Evolutionary conservation across 768 basidiomycete genomes (phyloP).

Genomic region (Pleurotus salmoneostramineus): DNA sequence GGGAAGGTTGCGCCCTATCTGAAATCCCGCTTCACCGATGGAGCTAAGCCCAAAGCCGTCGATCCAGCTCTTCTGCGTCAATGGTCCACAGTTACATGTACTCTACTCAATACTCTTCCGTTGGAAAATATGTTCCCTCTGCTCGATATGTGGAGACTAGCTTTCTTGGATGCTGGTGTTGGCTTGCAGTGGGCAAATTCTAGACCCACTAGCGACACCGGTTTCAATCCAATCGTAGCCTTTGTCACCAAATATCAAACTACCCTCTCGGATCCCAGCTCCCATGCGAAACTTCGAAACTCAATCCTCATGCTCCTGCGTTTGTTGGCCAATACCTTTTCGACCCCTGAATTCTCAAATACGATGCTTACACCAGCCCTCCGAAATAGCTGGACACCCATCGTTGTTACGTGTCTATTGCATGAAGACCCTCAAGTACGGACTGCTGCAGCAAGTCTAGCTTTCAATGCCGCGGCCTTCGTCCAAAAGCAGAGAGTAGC

Average conservation of each 20-base stretch:
- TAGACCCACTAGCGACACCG: slow-evolving; percentile 14
- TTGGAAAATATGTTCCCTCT: slow-evolving; percentile 69
- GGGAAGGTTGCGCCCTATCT: slow-evolving; percentile 58
- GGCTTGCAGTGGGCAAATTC: slow-evolving; percentile 44
- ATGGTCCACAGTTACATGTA: slow-evolving; percentile 34
- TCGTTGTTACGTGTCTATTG: slow-evolving; percentile 66
- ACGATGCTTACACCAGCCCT: slow-evolving; percentile 24
- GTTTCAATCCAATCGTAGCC: slow-evolving; percentile 35
- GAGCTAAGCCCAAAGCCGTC: slow-evolving; percentile 12
- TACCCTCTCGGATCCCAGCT: neutral
- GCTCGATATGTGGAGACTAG: slow-evolving; percentile 79
- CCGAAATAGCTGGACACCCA: slow-evolving; percentile 36
- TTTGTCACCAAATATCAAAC: slow-evolving; percentile 38
- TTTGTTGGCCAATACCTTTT: slow-evolving; percentile 66
- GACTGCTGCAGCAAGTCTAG: slow-evolving; percentile 77
- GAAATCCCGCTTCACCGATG: slow-evolving; percentile 47
- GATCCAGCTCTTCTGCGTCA: slow-evolving; percentile 14
- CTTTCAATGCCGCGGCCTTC: slow-evolving; percentile 68
- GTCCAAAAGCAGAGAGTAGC: slow-evolving; percentile 62
- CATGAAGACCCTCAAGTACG: slow-evolving; percentile 66
- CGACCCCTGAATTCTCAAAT: slow-evolving; percentile 41
- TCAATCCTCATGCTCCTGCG: slow-evolving; percentile 64
- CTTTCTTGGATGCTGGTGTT: slow-evolving; percentile 59
- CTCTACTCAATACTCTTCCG: slow-evolving; percentile 43
- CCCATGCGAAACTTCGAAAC: slow-evolving; percentile 36